Evolutionary conservation across 2,329 filamentous ascomycete species (phyloP).

Genomic region (Aspergillus oerlinghausenensis): DNA sequence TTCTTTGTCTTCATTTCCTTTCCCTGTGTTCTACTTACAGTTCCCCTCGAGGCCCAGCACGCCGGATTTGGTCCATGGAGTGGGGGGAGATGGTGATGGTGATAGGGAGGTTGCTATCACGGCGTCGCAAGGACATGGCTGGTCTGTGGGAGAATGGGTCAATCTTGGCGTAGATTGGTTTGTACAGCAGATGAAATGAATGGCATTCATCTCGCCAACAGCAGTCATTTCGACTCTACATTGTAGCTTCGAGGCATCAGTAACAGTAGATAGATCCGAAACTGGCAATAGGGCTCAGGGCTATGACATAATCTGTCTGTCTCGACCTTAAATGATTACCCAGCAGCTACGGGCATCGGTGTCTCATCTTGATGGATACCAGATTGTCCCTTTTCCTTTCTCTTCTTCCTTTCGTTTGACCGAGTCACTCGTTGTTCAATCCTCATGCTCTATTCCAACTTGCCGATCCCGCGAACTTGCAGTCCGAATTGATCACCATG

Average conservation of each 20-base stretch:
- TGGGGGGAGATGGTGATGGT: not conserved
- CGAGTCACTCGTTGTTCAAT: not conserved
- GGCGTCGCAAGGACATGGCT: not conserved
- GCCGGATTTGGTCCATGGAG: not conserved
- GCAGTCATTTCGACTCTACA: not conserved
- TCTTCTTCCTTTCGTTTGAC: not conserved
- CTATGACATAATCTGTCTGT: conserved; percentile 10
- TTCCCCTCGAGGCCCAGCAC: not conserved
- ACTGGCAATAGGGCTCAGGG: conserved; percentile 10
- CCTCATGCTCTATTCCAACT: not conserved
- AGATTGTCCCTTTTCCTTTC: not conserved
- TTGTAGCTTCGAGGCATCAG: not conserved
- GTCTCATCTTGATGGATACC: not conserved
- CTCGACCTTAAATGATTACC: not conserved
- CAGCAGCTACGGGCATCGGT: not conserved
- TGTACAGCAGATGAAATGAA: not conserved
- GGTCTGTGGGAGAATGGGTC: not conserved
- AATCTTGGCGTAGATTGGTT: not conserved
- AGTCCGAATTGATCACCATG: conserved; percentile 21
- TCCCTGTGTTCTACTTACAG: conserved; percentile 13
- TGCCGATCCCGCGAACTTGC: not conserved
- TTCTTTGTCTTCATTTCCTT: conserved; percentile 1
- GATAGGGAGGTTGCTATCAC: not conserved
- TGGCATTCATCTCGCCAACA: not conserved
- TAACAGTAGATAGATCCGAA: not conserved